These are phyloP conservation scores for Trifolium subterraneum DNA, from an alignment of 306 rosid genomes.

Conservation along the genomic window DNA sequence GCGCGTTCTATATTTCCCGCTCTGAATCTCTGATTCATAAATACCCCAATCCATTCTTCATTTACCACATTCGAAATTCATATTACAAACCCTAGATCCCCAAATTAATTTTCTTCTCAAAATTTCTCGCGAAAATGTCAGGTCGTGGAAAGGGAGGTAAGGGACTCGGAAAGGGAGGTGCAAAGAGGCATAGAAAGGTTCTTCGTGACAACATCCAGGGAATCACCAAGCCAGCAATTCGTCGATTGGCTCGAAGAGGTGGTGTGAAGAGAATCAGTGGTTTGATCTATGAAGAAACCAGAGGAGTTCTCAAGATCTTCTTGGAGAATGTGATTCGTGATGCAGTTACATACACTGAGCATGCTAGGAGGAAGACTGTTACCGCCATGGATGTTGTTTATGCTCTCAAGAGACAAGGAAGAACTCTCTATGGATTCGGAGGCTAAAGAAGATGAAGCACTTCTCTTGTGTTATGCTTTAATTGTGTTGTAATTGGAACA, in stretches of 20 bases:
- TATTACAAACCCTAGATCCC: no score
- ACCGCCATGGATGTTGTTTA: slow-evolving; percentile 39
- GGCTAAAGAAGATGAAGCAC: not conserved
- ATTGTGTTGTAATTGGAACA: not conserved
- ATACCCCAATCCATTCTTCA: no score
- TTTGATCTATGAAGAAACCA: slow-evolving; percentile 42
- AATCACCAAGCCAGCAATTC: slow-evolving; percentile 45
- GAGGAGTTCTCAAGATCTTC: slow-evolving; percentile 43
- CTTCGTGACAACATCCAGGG: slow-evolving; percentile 47
- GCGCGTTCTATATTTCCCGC: no score
- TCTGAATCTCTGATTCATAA: no score
- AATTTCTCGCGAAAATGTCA: not conserved
- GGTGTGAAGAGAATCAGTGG: slow-evolving; percentile 47
- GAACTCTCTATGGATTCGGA: slow-evolving; percentile 36
- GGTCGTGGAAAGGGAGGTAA: slow-evolving; percentile 48
- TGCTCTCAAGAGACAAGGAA: slow-evolving; percentile 34
- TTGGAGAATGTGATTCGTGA: slow-evolving; percentile 42
- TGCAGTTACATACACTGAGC: slow-evolving; percentile 36
- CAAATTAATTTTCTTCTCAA: no score
- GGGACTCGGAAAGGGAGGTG: slow-evolving; percentile 45
- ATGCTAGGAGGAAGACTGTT: slow-evolving; percentile 36
- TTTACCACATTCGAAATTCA: no score
- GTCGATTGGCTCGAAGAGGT: slow-evolving; percentile 46
- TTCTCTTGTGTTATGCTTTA: not conserved
- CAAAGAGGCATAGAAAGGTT: slow-evolving; percentile 47